Percentiles rank a stretch among this genome's conserved stretches.
These are phyloP conservation scores for Polyporus arcularius DNA, from an alignment of 768 basidiomycete species.

Conservation along the genomic window DNA sequence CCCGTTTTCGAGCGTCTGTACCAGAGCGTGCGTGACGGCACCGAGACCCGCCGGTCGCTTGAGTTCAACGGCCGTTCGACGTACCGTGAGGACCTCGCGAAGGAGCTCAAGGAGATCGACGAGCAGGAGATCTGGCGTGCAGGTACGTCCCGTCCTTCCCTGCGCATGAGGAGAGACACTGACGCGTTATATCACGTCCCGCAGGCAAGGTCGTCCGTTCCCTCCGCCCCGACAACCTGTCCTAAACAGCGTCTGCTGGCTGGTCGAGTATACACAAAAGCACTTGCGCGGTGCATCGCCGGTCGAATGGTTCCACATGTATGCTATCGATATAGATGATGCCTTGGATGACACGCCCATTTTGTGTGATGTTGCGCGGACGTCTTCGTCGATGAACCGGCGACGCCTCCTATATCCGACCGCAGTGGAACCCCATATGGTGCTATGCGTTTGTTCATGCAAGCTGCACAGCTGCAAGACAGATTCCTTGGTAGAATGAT, in stretches of 20 bases:
- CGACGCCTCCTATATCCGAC: too few relatives aligned
- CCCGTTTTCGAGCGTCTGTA: constrained; percentile 96
- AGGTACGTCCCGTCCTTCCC: constrained; percentile 44
- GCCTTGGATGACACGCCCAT: too few relatives aligned
- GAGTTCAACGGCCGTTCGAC: constrained; percentile 93
- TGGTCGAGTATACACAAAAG: constrained; percentile 22
- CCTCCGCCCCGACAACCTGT: constrained; percentile 83
- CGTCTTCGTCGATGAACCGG: too few relatives aligned
- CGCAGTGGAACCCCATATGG: too few relatives aligned
- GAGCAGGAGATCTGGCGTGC: constrained; percentile 99
- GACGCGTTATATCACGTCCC: too few relatives aligned
- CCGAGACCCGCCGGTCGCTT: constrained; percentile 95
- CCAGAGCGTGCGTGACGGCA: constrained; percentile 91
- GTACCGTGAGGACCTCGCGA: constrained; percentile 90
- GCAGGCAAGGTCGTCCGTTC: constrained; percentile 87
- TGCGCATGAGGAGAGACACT: too few relatives aligned
- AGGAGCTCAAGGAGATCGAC: constrained; percentile 92
- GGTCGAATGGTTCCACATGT: too few relatives aligned
- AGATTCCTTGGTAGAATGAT: too few relatives aligned
- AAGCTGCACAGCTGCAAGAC: too few relatives aligned
- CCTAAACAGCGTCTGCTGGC: constrained; percentile 26
- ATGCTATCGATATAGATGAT: too few relatives aligned
- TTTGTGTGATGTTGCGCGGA: too few relatives aligned
- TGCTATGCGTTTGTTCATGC: too few relatives aligned
- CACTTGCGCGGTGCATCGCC: constrained; percentile 18